Evolutionary conservation across 306 rosid genomes (phyloP), one percentile per base, ranked within the genome.

Genomic region (Prunus dulcis): DNA sequence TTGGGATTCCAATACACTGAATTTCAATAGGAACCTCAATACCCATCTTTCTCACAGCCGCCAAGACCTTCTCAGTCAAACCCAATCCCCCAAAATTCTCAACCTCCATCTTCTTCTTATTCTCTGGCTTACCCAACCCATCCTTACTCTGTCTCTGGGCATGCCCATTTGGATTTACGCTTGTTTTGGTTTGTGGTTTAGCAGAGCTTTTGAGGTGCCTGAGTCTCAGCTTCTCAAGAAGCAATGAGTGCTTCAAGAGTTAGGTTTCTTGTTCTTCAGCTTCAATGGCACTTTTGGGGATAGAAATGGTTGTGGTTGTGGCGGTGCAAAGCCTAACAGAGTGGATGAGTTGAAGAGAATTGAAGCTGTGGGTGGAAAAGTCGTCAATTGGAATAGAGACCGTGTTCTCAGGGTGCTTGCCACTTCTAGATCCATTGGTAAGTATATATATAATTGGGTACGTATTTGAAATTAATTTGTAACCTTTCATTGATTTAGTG

Each of bases 391-490:
- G 98, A 89, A 94, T 64, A 97, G 98, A 52, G 84, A 82, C 57
- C 98, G 97, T 11, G 93, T 94, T 73, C 89, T 92, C 0, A 97
- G 98, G 67, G 98, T 94, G 78, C 96, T 94, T 70, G 86, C 95
- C 69, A 92, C 98, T 76, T 94, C 98, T 2, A 89, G 98, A 83
- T 94, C 97, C 64, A 86, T 94, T 72, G 98, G 98, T 92, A 76
- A 20, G 75, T 45, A 32, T 30, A 4, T 32, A 32, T 32, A 32
- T 32, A 23, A 23, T 32, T 32, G 38, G 38, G 38, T 32, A 32
- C 38, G 7, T 32, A 32, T 5, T 32, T 32, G 38, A 32, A 32
- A 32, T 32, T 32, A 32, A 32, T 5, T 32, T 32, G 38, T 32
- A 5, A 19, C 46, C 23, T 25, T 60, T 12, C 28, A 12, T 8